Conservation (phyloP, 345 rosid species). For the Eucalyptus guilfoylei region DNA sequence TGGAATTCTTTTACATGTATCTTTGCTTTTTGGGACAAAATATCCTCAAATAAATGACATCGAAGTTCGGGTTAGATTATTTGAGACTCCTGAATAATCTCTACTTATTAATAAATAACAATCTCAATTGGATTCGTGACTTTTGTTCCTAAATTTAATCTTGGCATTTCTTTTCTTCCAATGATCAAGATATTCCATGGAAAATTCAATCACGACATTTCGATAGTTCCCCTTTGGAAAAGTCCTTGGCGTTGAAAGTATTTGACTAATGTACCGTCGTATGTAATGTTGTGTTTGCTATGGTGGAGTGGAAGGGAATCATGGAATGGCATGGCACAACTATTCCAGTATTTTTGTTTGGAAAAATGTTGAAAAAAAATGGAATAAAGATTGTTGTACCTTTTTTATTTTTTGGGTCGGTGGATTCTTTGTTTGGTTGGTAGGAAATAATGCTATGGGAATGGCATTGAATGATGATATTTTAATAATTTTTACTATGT, state of each 20-base stretch:
- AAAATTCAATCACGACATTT: neutral
- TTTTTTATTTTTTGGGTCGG: no score
- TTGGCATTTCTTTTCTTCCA: neutral
- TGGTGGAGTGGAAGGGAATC: neutral
- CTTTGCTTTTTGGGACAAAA: neutral
- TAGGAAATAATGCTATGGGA: no score
- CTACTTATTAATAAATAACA: neutral
- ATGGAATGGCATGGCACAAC: neutral
- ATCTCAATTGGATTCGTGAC: neutral
- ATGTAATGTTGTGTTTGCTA: neutral
- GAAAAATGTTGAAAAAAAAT: neutral
- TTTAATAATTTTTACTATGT: no score
- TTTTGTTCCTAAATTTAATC: neutral
- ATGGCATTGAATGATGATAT: no score
- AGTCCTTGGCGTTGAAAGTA: neutral
- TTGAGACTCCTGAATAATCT: neutral
- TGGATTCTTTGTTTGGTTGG: no score
- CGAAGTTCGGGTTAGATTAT: neutral
- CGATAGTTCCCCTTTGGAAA: neutral
- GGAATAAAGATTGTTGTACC: neutral
- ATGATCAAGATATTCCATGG: neutral
- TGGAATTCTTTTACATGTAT: neutral
- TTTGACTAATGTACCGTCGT: neutral
- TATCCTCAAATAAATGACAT: neutral
- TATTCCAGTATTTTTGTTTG: neutral